Evolutionary conservation across 805 yeast species (phyloP).

Genomic region (Ogataea corticis): DNA sequence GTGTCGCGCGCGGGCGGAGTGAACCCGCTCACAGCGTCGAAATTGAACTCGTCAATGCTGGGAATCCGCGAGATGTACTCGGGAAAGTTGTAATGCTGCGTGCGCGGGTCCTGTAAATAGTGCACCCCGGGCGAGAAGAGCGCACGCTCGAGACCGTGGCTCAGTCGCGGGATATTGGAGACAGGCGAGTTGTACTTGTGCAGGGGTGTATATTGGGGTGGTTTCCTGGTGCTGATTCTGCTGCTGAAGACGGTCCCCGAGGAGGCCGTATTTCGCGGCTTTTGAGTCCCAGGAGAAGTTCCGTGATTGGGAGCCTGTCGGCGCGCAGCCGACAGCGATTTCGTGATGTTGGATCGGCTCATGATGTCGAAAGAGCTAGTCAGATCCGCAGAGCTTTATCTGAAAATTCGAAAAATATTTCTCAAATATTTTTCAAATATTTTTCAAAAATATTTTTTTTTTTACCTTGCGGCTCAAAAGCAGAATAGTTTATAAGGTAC

Average conservation of each 20-base stretch:
- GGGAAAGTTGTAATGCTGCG: slow-evolving; percentile 69
- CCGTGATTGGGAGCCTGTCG: too few relatives aligned
- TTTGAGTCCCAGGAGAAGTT: too few relatives aligned
- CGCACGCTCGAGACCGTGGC: slow-evolving; percentile 68
- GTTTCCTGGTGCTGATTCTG: background rate
- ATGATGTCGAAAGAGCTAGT: too few relatives aligned
- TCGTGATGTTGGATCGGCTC: too few relatives aligned
- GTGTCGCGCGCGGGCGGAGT: slow-evolving; percentile 69
- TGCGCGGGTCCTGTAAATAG: slow-evolving; percentile 73
- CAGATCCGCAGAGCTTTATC: too few relatives aligned
- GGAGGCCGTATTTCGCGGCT: too few relatives aligned
- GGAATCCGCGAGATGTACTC: slow-evolving; percentile 60
- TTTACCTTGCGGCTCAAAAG: background rate
- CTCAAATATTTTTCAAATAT: too few relatives aligned
- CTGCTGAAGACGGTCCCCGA: background rate
- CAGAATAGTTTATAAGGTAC: slow-evolving; percentile 1
- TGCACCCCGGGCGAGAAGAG: slow-evolving; percentile 83
- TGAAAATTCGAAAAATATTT: too few relatives aligned
- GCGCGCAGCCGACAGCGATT: too few relatives aligned
- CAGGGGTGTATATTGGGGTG: slow-evolving; percentile 22
- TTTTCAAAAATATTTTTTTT: background rate
- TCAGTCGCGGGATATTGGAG: slow-evolving; percentile 50
- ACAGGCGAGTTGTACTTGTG: slow-evolving; percentile 12
- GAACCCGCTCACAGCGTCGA: slow-evolving; percentile 53
- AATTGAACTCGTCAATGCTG: slow-evolving; percentile 65